Evolutionary conservation across 371 early-diverging fungal species (phyloP).

Genomic region (Funneliformis caledonium): DNA sequence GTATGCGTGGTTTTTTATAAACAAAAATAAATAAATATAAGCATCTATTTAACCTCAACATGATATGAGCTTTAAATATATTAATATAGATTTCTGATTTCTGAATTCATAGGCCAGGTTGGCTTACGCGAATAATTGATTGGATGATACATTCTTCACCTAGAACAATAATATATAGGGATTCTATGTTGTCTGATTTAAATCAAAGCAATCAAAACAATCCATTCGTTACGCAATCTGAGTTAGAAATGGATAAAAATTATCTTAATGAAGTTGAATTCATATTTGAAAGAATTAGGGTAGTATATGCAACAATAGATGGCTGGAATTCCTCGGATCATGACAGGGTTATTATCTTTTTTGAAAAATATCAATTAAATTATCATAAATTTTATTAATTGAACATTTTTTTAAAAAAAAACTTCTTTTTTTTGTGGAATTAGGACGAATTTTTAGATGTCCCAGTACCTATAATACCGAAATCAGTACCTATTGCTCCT

Average conservation of each 20-base stretch:
- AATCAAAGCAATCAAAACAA: slow-evolving; percentile 25
- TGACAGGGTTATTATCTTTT: slow-evolving; percentile 15
- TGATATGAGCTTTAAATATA: too few species aligned
- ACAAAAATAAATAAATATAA: not conserved
- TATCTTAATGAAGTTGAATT: slow-evolving; percentile 48
- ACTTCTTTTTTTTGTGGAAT: not conserved
- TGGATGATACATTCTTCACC: slow-evolving; percentile 56
- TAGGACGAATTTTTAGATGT: slow-evolving; percentile 23
- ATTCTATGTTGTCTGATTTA: slow-evolving; percentile 9
- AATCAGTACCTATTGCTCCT: not conserved
- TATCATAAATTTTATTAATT: not conserved
- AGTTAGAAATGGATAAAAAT: slow-evolving; percentile 1
- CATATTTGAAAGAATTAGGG: slow-evolving; percentile 52
- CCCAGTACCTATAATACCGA: slow-evolving; percentile 37
- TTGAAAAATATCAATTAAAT: not conserved
- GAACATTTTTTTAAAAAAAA: not conserved
- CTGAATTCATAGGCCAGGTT: slow-evolving; percentile 53
- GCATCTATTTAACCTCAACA: too few species aligned
- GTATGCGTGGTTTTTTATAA: not conserved
- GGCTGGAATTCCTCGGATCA: slow-evolving; percentile 12
- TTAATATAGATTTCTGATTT: not conserved
- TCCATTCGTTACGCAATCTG: slow-evolving; percentile 4
- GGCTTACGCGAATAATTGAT: slow-evolving; percentile 61
- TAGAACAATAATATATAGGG: slow-evolving; percentile 43
- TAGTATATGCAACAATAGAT: slow-evolving; percentile 46